phyloP scores from a whole-genome alignment of 441 rosid species.

The Iberis amara region DNA sequence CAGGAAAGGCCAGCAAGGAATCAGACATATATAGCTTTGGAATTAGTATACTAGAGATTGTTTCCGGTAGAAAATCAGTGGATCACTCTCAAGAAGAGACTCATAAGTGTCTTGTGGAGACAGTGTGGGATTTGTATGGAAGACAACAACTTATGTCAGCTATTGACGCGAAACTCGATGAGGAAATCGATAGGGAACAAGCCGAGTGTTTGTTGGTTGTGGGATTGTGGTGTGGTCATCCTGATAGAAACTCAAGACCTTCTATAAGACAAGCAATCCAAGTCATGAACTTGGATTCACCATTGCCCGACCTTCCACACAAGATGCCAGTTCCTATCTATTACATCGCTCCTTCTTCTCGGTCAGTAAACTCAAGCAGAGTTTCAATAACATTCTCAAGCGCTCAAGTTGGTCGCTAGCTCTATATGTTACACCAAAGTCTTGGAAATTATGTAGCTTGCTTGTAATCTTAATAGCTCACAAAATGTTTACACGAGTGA shows the following conservation, averaged over 20 bases:
- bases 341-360: no score
- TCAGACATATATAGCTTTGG: conserved; percentile 48
- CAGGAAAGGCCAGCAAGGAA: conserved; percentile 41
- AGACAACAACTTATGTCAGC: conserved; percentile 19
- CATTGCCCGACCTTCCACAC: conserved; percentile 36
- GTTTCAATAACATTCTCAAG: no score
- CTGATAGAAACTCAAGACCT: conserved; percentile 29
- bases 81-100: conserved; percentile 16
- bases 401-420: no score
- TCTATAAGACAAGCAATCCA: conserved; percentile 50
- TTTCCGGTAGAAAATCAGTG: conserved; percentile 34
- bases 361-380: no score
- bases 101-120: conserved; percentile 39
- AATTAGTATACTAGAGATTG: conserved; percentile 39
- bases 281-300: conserved; percentile 40
- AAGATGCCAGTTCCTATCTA: conserved; percentile 37
- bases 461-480: no score
- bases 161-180: conserved; percentile 30
- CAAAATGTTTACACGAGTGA: no score
- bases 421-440: no score
- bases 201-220: conserved; percentile 30
- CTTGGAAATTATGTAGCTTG: no score
- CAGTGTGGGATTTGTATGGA: conserved; percentile 47
- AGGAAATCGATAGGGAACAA: conserved; percentile 24
- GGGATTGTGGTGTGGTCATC: conserved; percentile 43